These are phyloP conservation scores for Elsinoe batatas DNA, from an alignment of 2,329 filamentous ascomycete genomes.

Conservation along the genomic window DNA sequence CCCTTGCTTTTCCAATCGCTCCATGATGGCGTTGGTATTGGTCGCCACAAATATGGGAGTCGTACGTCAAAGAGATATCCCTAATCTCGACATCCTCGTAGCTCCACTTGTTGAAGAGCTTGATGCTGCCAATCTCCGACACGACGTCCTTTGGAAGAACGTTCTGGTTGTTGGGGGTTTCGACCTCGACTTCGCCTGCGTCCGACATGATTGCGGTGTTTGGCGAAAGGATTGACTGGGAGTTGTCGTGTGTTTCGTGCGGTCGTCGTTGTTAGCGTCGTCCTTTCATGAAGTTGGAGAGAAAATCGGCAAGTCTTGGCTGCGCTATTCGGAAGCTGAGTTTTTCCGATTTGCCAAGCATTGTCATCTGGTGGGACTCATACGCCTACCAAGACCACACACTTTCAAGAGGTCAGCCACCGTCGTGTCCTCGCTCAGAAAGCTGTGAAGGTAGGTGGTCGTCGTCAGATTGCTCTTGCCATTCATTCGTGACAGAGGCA, in stretches of 20 bases:
- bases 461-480: too few species aligned
- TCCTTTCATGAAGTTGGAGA: conserved; percentile 3
- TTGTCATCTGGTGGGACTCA: too few species aligned
- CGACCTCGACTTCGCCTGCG: conserved; percentile 88
- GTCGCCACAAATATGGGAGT: conserved; percentile 8
- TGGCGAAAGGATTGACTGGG: conserved; percentile 10
- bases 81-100: conserved; percentile 99
- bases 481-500: too few species aligned
- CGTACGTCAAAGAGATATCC: conserved; percentile 99
- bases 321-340: conserved; percentile 2
- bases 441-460: too few species aligned
- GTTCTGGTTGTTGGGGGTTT: conserved; percentile 68
- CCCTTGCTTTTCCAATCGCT: not conserved
- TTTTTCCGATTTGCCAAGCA: conserved; percentile 11
- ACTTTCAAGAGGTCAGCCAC: too few species aligned
- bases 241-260: conserved; percentile 11
- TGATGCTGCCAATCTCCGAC: conserved; percentile 80
- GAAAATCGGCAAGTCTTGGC: conserved; percentile 11
- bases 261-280: conserved; percentile 12
- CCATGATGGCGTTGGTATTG: not conserved
- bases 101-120: conserved; percentile 97
- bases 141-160: conserved; percentile 89
- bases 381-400: too few species aligned
- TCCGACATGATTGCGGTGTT: conserved; percentile 63
- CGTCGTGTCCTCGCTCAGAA: too few species aligned